Evolutionary conservation across 1,284 basidiomycete species (phyloP), one percentile per base, ranked within the genome.

Genomic region (Malassezia psittaci): DNA sequence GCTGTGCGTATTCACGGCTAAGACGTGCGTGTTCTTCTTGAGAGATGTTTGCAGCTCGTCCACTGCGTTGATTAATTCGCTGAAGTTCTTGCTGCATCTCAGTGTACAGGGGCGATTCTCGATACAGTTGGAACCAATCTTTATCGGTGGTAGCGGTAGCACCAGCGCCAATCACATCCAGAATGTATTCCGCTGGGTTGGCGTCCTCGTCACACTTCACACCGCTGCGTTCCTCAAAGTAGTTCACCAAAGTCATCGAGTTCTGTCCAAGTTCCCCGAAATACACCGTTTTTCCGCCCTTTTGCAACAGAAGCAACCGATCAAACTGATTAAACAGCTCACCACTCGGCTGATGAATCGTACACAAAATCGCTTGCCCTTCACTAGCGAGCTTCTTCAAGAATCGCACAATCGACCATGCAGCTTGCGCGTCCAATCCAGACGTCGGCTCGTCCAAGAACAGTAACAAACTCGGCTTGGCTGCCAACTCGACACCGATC

Each of bases 201-300:
- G 60, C 65, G 24, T 65, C 54, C 16, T 59, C 49, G 4, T 45
- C 54, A 44, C 67, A 70, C 16, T 43, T 34, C 33, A 83, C 63
- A 79, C 79, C 82, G 19, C 84, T 83, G 29, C 82, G 81, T 29
- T 67, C 67, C 66, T 86, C 82, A 63, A 88, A 88, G 75, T 88
- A 88, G 16, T 78, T 65, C 60, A 86, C 80, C 39, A 88, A 69
- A 0, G 78, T 80, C 32, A 74, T 75, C 2, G 82, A 79, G 60
- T 82, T 79, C 18, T 77, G 59, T 3, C 87, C 87, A 15, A 87
- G 75, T 53, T 87, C 82, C 19, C 86, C 87, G 63, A 87, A 87
- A 60, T 62, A 68, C 19, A 59, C 63, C n/a, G 62, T 63, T 52
- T 66, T 60, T 13, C 66, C 63, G 12, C 67, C 67, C 47, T 64